Conservation (phyloP, 805 yeast genomes). For the Aciculoconidium aculeatum region DNA sequence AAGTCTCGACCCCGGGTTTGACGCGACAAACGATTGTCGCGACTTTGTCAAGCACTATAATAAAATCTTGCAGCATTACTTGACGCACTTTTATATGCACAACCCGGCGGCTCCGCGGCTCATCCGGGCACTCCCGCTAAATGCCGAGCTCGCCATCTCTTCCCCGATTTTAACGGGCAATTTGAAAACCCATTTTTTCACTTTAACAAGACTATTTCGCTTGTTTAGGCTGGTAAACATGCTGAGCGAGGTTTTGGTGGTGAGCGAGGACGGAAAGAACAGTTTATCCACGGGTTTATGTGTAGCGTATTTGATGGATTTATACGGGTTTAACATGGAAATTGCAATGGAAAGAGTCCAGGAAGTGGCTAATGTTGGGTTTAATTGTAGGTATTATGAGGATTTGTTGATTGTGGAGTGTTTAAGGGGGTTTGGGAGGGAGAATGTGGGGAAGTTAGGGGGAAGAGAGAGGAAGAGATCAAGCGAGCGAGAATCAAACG, state of each 20-base stretch:
- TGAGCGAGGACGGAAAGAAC: constrained; percentile 25
- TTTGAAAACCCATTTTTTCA: constrained; percentile 31
- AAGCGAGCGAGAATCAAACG: no score
- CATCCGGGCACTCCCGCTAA: constrained; percentile 26
- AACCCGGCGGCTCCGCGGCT: constrained; percentile 24
- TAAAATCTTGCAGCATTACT: constrained; percentile 31
- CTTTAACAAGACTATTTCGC: constrained; percentile 28
- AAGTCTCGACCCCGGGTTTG: constrained; percentile 31
- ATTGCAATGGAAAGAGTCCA: constrained; percentile 22
- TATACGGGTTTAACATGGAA: constrained; percentile 28
- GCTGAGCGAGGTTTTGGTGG: constrained; percentile 25
- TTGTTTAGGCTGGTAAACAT: constrained; percentile 28
- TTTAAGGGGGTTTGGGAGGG: constrained; percentile 31
- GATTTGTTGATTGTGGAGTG: constrained; percentile 35
- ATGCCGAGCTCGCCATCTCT: constrained; percentile 16
- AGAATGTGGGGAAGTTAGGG: no score
- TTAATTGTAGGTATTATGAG: constrained; percentile 32
- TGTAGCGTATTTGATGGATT: constrained; percentile 36
- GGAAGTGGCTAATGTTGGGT: constrained; percentile 10
- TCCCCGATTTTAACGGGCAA: constrained; percentile 35
- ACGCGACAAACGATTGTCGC: no score
- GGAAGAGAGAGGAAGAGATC: no score
- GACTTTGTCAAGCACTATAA: constrained; percentile 26
- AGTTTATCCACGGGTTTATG: constrained; percentile 27
- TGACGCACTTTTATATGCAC: constrained; percentile 28